Conservation (phyloP, 352 stramenopile genomes). For the Phytophthora kernoviae region DNA sequence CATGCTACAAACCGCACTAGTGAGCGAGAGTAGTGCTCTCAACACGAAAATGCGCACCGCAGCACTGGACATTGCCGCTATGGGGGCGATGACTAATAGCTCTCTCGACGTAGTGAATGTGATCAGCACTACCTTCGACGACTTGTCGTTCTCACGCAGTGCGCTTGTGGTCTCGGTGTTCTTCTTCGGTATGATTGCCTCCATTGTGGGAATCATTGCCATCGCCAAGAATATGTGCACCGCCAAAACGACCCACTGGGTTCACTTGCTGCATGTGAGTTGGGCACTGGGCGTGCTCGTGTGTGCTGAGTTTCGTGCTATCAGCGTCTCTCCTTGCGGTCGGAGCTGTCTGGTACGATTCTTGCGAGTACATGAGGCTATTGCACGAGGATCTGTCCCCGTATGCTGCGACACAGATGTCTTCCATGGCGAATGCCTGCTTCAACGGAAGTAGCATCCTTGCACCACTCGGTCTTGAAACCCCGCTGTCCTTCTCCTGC, state of each 20-base stretch:
- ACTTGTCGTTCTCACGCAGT: constrained; percentile 78
- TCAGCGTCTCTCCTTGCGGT: constrained; percentile 75
- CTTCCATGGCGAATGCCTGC: constrained; percentile 67
- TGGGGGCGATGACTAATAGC: constrained; percentile 59
- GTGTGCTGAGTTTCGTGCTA: constrained; percentile 80
- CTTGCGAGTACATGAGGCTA: constrained; percentile 86
- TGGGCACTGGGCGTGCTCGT: constrained; percentile 77
- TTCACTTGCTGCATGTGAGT: constrained; percentile 78
- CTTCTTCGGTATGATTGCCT: constrained; percentile 72
- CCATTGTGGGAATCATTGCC: constrained; percentile 62
- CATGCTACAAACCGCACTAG: constrained; percentile 49
- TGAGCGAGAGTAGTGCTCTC: constrained; percentile 44
- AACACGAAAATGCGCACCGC: constrained; percentile 49
- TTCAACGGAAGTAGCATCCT: constrained; percentile 74
- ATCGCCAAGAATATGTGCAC: constrained; percentile 80
- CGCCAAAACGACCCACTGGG: constrained; percentile 71
- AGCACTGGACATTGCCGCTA: constrained; percentile 47
- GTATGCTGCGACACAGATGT: constrained; percentile 68
- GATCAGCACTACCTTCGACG: constrained; percentile 69
- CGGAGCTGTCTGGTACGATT: constrained; percentile 78
- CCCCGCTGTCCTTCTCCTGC: constrained; percentile 63
- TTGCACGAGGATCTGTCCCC: constrained; percentile 72
- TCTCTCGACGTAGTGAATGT: constrained; percentile 63
- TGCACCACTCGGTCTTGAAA: constrained; percentile 55
- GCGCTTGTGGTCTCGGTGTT: constrained; percentile 81